Base-by-base conservation (phyloP, 2,329 filamentous ascomycete genomes). In the Cucurbitaria berberidis region DNA sequence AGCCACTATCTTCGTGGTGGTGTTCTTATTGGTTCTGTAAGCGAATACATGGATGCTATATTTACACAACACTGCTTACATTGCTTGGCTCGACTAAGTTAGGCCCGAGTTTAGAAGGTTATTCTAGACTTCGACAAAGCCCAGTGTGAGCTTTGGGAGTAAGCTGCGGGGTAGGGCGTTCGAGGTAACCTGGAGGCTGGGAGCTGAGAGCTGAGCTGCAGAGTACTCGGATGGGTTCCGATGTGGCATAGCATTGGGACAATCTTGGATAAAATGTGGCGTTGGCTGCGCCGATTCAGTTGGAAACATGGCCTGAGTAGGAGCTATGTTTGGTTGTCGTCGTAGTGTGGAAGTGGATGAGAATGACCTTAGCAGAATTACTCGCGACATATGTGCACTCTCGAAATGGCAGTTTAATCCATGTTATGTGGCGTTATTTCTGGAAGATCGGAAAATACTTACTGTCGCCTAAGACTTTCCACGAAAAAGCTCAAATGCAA, bases 131-230 rank as follows among this genome's bases (percentile, higher is more conserved):
- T 27, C n/a, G 6, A 15, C 7, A 8, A 22, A n/a, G 4, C 21
- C 7, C 13, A 5, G 13, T 3, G 30, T 13, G 30, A n/a, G 13
- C 5, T 22, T 22, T 11, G 10, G 19, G 19, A 29, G 40, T 26
- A 30, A 42, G 40, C 40, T 42, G 40, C 40, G 40, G 40, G 40
- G 40, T 30, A 42, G 24, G 21, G 39, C 39, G 16, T 11, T 42
- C 24, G 22, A 42, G 40, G 24, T 18, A 42, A 42, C n/a, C 15
- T 42, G 40, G 24, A 18, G 40, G 40, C 40, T 27, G 26, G 29
- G 24, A 42, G 40, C 40, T 42, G 26, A 42, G 24, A 42, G 40
- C 40, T 42, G 40, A 42, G 40, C 13, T 19, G 8, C 15, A 9
- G 10, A 15, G 21, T n/a, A 30, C 3, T 42, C 40, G 40, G 24